phyloP scores from a whole-genome alignment of 192 early-diverging fungal species.

The Backusella westeae region DNA sequence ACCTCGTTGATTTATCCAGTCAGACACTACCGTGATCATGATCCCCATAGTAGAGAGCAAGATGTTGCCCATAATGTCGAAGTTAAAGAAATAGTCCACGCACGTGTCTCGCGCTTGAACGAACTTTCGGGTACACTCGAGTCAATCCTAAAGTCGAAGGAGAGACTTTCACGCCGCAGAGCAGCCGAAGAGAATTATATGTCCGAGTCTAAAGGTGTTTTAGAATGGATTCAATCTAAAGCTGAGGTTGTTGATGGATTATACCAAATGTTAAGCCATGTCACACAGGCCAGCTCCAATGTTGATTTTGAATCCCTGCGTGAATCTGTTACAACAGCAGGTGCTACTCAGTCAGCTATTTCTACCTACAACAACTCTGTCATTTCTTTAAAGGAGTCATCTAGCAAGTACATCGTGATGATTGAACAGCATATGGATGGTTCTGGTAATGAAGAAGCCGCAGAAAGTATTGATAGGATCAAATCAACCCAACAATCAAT shows the following conservation, averaged over 20 bases:
- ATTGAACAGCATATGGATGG: constrained; percentile 14
- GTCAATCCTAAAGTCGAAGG: constrained; percentile 20
- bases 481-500: constrained; percentile 7
- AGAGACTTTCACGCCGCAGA: constrained; percentile 24
- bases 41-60: not conserved
- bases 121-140: constrained; percentile 21
- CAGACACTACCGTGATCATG: not conserved
- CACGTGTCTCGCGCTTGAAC: constrained; percentile 12
- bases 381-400: constrained; percentile 16
- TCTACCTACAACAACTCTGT: constrained; percentile 10
- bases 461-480: constrained; percentile 3
- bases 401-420: not conserved
- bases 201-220: constrained; percentile 14
- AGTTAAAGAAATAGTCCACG: constrained; percentile 8
- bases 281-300: not conserved
- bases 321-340: not conserved
- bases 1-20: constrained; percentile 1
- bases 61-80: constrained; percentile 16
- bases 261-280: not conserved
- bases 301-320: not conserved
- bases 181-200: constrained; percentile 16
- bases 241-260: not conserved
- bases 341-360: constrained; percentile 14
- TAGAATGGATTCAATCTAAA: constrained; percentile 23
- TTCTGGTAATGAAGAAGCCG: not conserved